phyloP scores from a whole-genome alignment of 805 yeast species.

The Wilhelminamyces savonicus region DNA sequence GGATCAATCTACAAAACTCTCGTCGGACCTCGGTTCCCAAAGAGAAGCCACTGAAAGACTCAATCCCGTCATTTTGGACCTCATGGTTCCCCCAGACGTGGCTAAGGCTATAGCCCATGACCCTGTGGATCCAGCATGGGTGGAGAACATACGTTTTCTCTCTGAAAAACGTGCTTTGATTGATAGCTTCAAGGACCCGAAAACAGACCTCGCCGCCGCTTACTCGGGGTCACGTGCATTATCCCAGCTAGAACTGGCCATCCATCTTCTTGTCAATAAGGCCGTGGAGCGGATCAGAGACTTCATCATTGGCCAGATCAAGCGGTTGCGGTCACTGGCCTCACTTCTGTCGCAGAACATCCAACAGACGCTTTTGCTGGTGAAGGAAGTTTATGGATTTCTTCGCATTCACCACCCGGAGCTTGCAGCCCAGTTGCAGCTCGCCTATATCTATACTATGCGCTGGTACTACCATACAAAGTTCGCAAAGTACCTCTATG shows the following conservation, averaged over 20 bases:
- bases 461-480: slow-evolving; percentile 84
- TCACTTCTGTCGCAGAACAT: slow-evolving; percentile 65
- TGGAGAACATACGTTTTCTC: slow-evolving; percentile 54
- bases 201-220: slow-evolving; percentile 20
- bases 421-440: slow-evolving; percentile 64
- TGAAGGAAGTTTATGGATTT: slow-evolving; percentile 58
- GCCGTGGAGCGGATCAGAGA: slow-evolving; percentile 74
- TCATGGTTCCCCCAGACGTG: slow-evolving; percentile 69
- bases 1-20: slow-evolving; percentile 25
- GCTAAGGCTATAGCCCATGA: slow-evolving; percentile 53
- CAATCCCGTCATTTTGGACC: slow-evolving; percentile 70
- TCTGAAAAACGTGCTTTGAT: slow-evolving; percentile 55
- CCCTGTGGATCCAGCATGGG: slow-evolving; percentile 56
- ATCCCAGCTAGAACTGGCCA: slow-evolving; percentile 23
- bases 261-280: slow-evolving; percentile 51
- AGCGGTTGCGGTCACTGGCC: slow-evolving; percentile 49
- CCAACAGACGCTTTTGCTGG: slow-evolving; percentile 58
- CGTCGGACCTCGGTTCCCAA: slow-evolving; percentile 21
- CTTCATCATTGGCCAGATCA: slow-evolving; percentile 58
- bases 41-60: slow-evolving; percentile 35
- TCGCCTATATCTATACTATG: slow-evolving; percentile 85
- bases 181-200: slow-evolving; percentile 8
- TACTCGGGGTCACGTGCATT: slow-evolving; percentile 21
- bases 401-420: slow-evolving; percentile 48
- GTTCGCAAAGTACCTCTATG: slow-evolving; percentile 69